Percentiles rank a stretch among this genome's conserved stretches.
Conservation (phyloP, 192 early-diverging fungal species). For the Lobosporangium transversale region DNA sequence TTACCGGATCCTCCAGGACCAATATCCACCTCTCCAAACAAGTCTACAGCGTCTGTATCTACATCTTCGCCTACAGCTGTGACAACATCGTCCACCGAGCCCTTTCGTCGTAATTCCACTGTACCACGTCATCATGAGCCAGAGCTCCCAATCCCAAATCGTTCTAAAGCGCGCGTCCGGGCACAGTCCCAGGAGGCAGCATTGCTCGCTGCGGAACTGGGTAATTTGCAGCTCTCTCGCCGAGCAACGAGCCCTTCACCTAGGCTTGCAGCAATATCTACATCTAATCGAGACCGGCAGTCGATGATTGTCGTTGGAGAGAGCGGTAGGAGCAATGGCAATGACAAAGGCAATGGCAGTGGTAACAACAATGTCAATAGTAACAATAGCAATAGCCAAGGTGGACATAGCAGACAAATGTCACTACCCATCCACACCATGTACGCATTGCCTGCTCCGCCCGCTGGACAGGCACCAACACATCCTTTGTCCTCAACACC, state of each 20-base stretch:
- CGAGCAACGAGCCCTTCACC: slow-evolving; percentile 15
- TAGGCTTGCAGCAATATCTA: slow-evolving; percentile 1
- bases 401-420: slow-evolving; percentile 8
- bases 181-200: slow-evolving; percentile 41
- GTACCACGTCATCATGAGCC: slow-evolving; percentile 21
- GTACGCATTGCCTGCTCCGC: slow-evolving; percentile 38
- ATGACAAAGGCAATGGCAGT: neutral
- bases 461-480: slow-evolving; percentile 23
- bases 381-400: neutral
- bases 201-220: slow-evolving; percentile 7
- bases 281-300: neutral
- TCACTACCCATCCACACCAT: slow-evolving; percentile 42
- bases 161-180: slow-evolving; percentile 18
- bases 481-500: slow-evolving; percentile 9
- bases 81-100: neutral
- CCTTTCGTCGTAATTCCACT: neutral
- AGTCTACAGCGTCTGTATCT: neutral
- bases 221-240: neutral
- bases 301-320: neutral
- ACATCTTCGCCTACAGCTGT: neutral
- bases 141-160: slow-evolving; percentile 22
- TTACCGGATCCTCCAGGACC: slow-evolving; percentile 34
- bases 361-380: neutral
- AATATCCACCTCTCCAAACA: slow-evolving; percentile 21
- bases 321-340: neutral